Percentiles rank a stretch among this genome's conserved stretches.
These are phyloP conservation scores for Spathaspora boniae DNA, from an alignment of 805 yeast species.

Conservation along the genomic window DNA sequence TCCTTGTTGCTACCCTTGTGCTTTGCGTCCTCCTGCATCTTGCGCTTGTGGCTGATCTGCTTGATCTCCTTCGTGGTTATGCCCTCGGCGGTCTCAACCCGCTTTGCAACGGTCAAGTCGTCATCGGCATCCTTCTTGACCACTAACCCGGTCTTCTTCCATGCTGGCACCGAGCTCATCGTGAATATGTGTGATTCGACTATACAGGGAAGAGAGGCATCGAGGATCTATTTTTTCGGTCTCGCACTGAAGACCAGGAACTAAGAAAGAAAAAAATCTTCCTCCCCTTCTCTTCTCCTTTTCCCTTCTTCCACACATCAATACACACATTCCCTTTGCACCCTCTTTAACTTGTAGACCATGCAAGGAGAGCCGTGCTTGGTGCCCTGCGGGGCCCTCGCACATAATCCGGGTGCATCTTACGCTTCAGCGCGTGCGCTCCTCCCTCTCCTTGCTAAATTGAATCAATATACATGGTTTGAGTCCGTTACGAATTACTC, in stretches of 20 bases:
- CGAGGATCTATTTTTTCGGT: too few relatives aligned
- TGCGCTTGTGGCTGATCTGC: conserved; percentile 30
- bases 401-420: too few relatives aligned
- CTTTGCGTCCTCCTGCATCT: conserved; percentile 20
- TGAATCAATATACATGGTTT: conserved; percentile 38
- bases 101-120: conserved; percentile 43
- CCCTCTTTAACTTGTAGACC: too few relatives aligned
- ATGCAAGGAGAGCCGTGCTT: too few relatives aligned
- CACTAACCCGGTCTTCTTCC: conserved; percentile 75
- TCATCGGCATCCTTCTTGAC: conserved; percentile 45
- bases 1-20: too few relatives aligned
- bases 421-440: conserved; percentile 1
- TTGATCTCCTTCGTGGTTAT: conserved; percentile 44
- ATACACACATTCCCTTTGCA: too few relatives aligned
- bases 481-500: conserved; percentile 35
- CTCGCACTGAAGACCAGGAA: too few relatives aligned
- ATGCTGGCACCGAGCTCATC: conserved; percentile 54
- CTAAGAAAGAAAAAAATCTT: too few relatives aligned
- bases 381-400: too few relatives aligned
- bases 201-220: too few relatives aligned
- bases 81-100: conserved; percentile 37
- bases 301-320: too few relatives aligned
- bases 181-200: not conserved
- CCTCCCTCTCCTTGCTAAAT: conserved; percentile 26
- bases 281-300: too few relatives aligned